Conservation (phyloP, 768 basidiomycete species). For the Suillus subalutaceus region DNA sequence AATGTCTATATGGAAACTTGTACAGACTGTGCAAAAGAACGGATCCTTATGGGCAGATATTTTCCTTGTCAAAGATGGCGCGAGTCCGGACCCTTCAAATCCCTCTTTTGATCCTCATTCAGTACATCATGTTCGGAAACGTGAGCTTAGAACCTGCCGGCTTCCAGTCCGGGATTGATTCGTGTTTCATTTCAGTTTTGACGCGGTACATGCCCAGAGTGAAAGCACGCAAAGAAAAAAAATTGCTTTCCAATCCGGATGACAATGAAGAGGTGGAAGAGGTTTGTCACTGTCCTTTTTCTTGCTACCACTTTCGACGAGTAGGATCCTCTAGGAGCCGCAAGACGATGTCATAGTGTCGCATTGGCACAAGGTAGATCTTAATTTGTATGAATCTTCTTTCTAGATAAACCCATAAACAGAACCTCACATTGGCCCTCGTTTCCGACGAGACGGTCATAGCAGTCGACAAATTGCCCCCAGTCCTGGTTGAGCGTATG, state of each 20-base stretch:
- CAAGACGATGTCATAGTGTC: conserved; percentile 68
- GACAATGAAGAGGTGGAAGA: conserved; percentile 51
- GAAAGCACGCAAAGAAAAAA: conserved; percentile 82
- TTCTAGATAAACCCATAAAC: conserved; percentile 15
- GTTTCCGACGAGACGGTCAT: conserved; percentile 70
- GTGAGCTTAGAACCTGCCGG: conserved; percentile 44
- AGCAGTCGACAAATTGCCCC: conserved; percentile 56
- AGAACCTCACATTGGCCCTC: conserved; percentile 89
- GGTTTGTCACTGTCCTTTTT: conserved; percentile 35
- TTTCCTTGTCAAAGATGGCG: conserved; percentile 67
- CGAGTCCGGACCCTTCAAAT: conserved; percentile 64
- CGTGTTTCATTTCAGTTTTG: conserved; percentile 60
- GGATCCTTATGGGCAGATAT: conserved; percentile 85
- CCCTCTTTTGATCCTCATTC: conserved; percentile 53
- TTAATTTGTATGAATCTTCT: conserved; percentile 7
- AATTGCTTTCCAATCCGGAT: conserved; percentile 57
- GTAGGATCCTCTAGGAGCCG: conserved; percentile 22
- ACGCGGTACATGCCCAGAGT: conserved; percentile 80
- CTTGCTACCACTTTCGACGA: conserved; percentile 14
- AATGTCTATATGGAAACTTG: conserved; percentile 7
- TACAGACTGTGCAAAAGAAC: conserved; percentile 75
- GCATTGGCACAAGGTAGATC: conserved; percentile 78
- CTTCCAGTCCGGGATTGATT: conserved; percentile 10
- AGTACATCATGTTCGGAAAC: conserved; percentile 74
- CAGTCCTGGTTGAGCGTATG: conserved; percentile 65